Conservation (phyloP, 2,329 filamentous ascomycete species). For the Talaromyces sp. region DNA sequence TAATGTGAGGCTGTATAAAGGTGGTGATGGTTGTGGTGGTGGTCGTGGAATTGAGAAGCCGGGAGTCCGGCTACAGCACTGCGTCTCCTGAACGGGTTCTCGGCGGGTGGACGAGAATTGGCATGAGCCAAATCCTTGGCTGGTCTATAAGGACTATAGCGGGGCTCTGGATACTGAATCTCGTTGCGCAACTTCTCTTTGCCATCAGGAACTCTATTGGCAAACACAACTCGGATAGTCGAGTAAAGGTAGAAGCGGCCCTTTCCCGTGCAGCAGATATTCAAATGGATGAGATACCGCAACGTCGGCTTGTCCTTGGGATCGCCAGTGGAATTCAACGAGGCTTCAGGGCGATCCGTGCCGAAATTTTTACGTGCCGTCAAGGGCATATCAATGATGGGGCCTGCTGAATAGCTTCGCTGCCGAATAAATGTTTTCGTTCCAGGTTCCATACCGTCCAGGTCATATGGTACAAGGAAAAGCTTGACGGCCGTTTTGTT, state of each 20-base stretch:
- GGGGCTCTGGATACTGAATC: slow-evolving; percentile 80
- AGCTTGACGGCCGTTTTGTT: slow-evolving; percentile 98
- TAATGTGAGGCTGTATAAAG: slow-evolving; percentile 1
- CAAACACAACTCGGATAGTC: slow-evolving; percentile 88
- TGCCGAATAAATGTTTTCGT: slow-evolving; percentile 96
- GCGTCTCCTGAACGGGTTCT: slow-evolving; percentile 46
- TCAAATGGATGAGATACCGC: slow-evolving; percentile 84
- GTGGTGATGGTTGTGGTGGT: not conserved
- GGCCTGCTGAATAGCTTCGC: slow-evolving; percentile 82
- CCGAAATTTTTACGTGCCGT: slow-evolving; percentile 37
- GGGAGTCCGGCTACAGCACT: slow-evolving; percentile 47
- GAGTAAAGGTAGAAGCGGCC: slow-evolving; percentile 89
- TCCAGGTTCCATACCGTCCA: slow-evolving; percentile 85
- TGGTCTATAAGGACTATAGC: slow-evolving; percentile 79
- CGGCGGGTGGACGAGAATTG: slow-evolving; percentile 42
- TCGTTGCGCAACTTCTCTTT: slow-evolving; percentile 91
- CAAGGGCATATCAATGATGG: slow-evolving; percentile 68
- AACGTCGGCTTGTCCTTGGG: slow-evolving; percentile 60
- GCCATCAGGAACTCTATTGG: slow-evolving; percentile 90
- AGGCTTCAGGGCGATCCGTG: slow-evolving; percentile 51
- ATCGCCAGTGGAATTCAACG: slow-evolving; percentile 40
- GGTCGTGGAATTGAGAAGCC: slow-evolving; percentile 4
- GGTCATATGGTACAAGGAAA: slow-evolving; percentile 88
- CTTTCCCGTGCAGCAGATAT: slow-evolving; percentile 82
- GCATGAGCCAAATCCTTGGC: slow-evolving; percentile 17